Percentiles rank a stretch among this genome's conserved stretches.
These are phyloP conservation scores for Elsinoe fawcettii DNA, from an alignment of 2,329 filamentous ascomycete genomes.

Conservation along the genomic window DNA sequence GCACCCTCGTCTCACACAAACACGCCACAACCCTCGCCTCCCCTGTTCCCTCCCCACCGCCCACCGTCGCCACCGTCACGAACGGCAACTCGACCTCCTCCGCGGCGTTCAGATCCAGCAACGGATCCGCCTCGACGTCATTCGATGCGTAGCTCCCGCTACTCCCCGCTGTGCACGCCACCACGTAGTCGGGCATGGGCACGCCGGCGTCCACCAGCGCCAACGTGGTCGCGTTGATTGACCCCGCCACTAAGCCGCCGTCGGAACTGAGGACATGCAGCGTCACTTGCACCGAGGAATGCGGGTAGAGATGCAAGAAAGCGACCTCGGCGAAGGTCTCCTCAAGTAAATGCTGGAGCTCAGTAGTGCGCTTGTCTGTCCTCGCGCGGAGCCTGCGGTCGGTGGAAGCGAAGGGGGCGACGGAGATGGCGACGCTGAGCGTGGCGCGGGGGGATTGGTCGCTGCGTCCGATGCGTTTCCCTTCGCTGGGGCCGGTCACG, in stretches of 20 bases:
- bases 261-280: slow-evolving; percentile 86
- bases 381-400: slow-evolving; percentile 71
- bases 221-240: slow-evolving; percentile 83
- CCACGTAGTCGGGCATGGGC: slow-evolving; percentile 87
- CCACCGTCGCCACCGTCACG: slow-evolving; percentile 75
- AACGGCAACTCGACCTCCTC: slow-evolving; percentile 86
- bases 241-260: slow-evolving; percentile 79
- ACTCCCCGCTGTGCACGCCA: slow-evolving; percentile 78
- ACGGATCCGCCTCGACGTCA: slow-evolving; percentile 66
- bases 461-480: slow-evolving; percentile 40
- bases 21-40: slow-evolving; percentile 67
- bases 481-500: slow-evolving; percentile 76
- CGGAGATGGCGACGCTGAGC: slow-evolving; percentile 71
- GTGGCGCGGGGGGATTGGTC: slow-evolving; percentile 50
- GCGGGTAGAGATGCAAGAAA: slow-evolving; percentile 81
- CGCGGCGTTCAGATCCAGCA: slow-evolving; percentile 69
- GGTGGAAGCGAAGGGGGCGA: slow-evolving; percentile 81
- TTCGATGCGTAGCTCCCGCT: slow-evolving; percentile 56
- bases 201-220: slow-evolving; percentile 91
- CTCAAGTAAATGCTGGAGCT: slow-evolving; percentile 72
- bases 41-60: slow-evolving; percentile 27
- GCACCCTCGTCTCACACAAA: slow-evolving; percentile 82
- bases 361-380: slow-evolving; percentile 74
- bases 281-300: slow-evolving; percentile 73
- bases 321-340: slow-evolving; percentile 69